Base-by-base conservation (phyloP, 495 filamentous ascomycete species). In the Hypoxylon perforatum region DNA sequence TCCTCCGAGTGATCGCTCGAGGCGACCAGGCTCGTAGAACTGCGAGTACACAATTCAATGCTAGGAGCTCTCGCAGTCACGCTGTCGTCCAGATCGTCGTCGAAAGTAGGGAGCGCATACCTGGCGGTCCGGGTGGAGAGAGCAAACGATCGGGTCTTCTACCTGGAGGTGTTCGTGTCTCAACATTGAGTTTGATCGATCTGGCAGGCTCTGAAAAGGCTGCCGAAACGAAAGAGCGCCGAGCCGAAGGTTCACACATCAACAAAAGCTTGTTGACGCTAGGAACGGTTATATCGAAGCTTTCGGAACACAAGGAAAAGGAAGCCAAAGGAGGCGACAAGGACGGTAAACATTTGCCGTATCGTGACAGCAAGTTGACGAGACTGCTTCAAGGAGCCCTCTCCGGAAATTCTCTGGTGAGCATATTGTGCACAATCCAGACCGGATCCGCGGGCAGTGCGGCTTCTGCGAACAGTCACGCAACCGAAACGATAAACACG, bases 51-150 rank as follows among this genome's bases (percentile, higher is more conserved):
- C 95, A 98, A 69, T 99, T 92, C 84, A 99, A 99, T 69, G 85
- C 93, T 39, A 90, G 94, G 73, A 97, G 93, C 78, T 99, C 95
- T 54, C 92, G 95, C 71, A 97, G 92, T 84, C 95, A 99, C 69
- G 95, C 95, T 1, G 95, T 99, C 22, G 95, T 99, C 23, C 95
- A 99, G 78, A 98, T 99, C 65, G 96, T 99, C 11, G 94, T 99
- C 25, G 95, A 99, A 75, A 97, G 93, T 71, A 84, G 95, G 75
- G 96, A 97, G 70, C 90, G 96, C 21, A 87, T 87, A 47, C 86
- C 79, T n/a, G 79, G 79, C 19, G 78, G 81, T 28, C 63, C 78
- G 25, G 66, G 75, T 1, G 81, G 76, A 2, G 90, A 93, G 33
- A 84, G 74, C 73, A 95, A 95, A 67, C 87, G 94, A 42, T 84